These are phyloP conservation scores for Prunus fruticosa DNA, from an alignment of 306 rosid genomes.

Conservation along the genomic window DNA sequence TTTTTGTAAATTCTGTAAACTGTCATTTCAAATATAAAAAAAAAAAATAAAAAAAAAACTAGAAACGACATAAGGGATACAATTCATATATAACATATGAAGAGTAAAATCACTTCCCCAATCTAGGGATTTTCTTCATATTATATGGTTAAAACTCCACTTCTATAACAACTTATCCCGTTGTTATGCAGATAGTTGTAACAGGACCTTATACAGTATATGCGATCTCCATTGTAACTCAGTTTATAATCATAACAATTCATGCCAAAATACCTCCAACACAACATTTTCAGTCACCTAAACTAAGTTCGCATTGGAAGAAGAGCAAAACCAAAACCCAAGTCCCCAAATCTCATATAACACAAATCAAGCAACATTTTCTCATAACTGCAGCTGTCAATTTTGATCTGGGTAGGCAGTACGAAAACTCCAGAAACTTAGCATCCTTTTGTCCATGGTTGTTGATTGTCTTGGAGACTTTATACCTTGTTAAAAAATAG, in stretches of 20 bases:
- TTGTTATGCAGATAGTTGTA: no score
- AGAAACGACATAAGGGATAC: no score
- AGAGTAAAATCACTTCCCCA: no score
- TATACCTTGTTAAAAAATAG: slow-evolving; percentile 20
- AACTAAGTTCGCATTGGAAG: slow-evolving; percentile 4
- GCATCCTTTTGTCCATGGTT: slow-evolving; percentile 1
- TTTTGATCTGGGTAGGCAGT: slow-evolving; percentile 11
- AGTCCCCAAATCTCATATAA: slow-evolving; percentile 15
- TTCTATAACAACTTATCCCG: no score
- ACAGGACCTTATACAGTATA: no score
- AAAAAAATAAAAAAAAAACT: no score
- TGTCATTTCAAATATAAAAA: no score
- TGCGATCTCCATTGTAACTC: no score
- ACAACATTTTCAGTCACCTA: not conserved
- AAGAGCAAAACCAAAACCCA: slow-evolving; percentile 1
- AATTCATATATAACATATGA: no score
- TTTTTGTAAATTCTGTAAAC: no score
- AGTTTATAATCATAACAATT: not conserved
- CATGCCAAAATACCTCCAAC: not conserved
- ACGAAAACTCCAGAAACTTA: slow-evolving; percentile 8
- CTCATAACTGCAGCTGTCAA: slow-evolving; percentile 18
- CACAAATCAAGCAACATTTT: slow-evolving; percentile 20
- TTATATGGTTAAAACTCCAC: no score
- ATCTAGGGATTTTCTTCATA: no score
- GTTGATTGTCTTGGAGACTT: slow-evolving; percentile 26